Evolutionary conservation across 2,329 filamentous ascomycete genomes (phyloP).

Genomic region (Trichoderma sp.): DNA sequence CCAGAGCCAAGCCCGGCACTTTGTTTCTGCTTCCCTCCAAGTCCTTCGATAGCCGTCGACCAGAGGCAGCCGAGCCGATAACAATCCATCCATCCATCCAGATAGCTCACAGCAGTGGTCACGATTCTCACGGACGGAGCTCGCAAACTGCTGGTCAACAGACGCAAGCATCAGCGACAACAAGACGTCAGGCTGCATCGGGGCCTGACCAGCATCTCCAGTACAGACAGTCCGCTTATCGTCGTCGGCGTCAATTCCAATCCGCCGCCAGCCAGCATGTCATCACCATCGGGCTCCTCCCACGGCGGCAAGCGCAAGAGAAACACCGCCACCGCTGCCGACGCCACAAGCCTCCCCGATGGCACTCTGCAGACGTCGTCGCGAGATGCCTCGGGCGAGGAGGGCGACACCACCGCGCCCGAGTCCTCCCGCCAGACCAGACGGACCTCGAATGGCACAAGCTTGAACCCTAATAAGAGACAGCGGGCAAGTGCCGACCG

Average conservation of each 20-base stretch:
- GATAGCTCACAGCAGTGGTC: neutral
- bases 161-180: neutral
- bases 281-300: conserved; percentile 59
- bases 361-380: conserved; percentile 70
- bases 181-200: conserved; percentile 16
- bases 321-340: conserved; percentile 53
- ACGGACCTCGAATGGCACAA: conserved; percentile 55
- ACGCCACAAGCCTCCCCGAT: conserved; percentile 51
- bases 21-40: neutral
- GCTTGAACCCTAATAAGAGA: conserved; percentile 70
- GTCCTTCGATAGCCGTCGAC: neutral
- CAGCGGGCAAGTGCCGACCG: conserved; percentile 68
- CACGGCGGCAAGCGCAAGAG: conserved; percentile 79
- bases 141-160: neutral
- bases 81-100: too few species aligned
- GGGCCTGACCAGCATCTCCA: conserved; percentile 9
- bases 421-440: conserved; percentile 62
- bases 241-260: neutral
- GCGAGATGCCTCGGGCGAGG: conserved; percentile 80
- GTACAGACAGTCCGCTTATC: neutral
- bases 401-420: conserved; percentile 72
- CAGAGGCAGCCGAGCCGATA: neutral
- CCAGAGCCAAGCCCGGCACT: conserved; percentile 6
- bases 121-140: too few species aligned
- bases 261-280: conserved; percentile 50